Evolutionary conservation across 768 basidiomycete genomes (phyloP).

Genomic region (Lentinula boryana): DNA sequence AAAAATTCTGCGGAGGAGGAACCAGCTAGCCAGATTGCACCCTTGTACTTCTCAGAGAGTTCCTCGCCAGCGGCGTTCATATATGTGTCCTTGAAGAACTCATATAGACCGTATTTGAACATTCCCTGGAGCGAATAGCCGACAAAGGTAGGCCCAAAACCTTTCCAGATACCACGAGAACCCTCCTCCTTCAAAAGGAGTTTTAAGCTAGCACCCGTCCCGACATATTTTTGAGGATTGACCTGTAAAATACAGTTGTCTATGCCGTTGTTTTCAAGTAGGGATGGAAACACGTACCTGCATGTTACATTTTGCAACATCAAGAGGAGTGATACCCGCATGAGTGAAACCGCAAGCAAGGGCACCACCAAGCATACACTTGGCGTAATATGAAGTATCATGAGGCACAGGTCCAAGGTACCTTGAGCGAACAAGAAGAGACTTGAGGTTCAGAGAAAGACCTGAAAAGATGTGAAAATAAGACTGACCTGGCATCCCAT

Average conservation of each 20-base stretch:
- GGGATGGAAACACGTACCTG: slow-evolving; percentile 45
- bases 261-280: slow-evolving; percentile 3
- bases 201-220: slow-evolving; percentile 54
- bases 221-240: slow-evolving; percentile 68
- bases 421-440: background rate
- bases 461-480: background rate
- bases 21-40: slow-evolving; percentile 87
- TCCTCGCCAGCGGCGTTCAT: slow-evolving; percentile 88
- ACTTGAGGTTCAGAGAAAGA: background rate
- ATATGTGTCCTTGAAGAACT: slow-evolving; percentile 92
- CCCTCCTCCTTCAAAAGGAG: slow-evolving; percentile 78
- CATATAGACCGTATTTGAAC: slow-evolving; percentile 99
- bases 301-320: slow-evolving; percentile 91
- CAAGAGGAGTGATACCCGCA: slow-evolving; percentile 80
- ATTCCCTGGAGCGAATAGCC: slow-evolving; percentile 95
- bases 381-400: slow-evolving; percentile 58
- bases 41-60: slow-evolving; percentile 72
- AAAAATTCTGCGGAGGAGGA: slow-evolving; percentile 95
- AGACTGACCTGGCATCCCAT: slow-evolving; percentile 11
- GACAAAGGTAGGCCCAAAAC: slow-evolving; percentile 87
- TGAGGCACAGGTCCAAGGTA: slow-evolving; percentile 12
- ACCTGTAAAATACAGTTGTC: slow-evolving; percentile 38
- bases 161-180: slow-evolving; percentile 86
- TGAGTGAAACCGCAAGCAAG: slow-evolving; percentile 88
- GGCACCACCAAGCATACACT: slow-evolving; percentile 84